These are phyloP conservation scores for Umbelopsis sp. DNA, from an alignment of 192 early-diverging fungal genomes.

Conservation along the genomic window DNA sequence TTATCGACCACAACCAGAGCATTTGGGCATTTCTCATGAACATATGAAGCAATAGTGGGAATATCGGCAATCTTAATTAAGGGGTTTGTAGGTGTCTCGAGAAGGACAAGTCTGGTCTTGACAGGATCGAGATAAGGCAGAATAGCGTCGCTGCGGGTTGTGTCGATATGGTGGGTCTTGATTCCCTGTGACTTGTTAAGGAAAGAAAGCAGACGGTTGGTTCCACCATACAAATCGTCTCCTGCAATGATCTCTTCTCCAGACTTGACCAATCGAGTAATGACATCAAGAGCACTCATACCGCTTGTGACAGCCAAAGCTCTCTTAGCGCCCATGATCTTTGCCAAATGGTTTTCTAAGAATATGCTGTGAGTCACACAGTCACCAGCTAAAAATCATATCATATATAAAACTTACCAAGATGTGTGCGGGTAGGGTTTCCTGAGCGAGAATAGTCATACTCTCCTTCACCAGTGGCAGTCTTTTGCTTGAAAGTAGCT, in stretches of 20 bases:
- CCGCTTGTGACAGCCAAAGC: conserved; percentile 88
- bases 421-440: conserved; percentile 94
- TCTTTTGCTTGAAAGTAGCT: conserved; percentile 94
- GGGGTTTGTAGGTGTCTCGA: conserved; percentile 98
- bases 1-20: conserved; percentile 96
- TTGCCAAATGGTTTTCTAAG: conserved; percentile 87
- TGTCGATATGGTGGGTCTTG: conserved; percentile 91
- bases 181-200: conserved; percentile 77
- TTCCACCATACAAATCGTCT: conserved; percentile 96
- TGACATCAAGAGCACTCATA: conserved; percentile 94
- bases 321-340: conserved; percentile 88
- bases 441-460: conserved; percentile 97
- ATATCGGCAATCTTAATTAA: conserved; percentile 95
- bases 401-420: conserved; percentile 53
- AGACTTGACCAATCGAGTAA: conserved; percentile 81
- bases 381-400: not conserved
- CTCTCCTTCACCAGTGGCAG: conserved; percentile 80
- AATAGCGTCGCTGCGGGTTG: conserved; percentile 70
- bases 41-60: conserved; percentile 69
- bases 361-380: not conserved
- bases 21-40: conserved; percentile 74
- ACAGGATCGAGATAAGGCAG: conserved; percentile 64
- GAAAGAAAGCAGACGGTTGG: conserved; percentile 92
- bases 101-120: conserved; percentile 83
- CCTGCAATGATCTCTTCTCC: conserved; percentile 95